Evolutionary conservation across 352 stramenopile genomes (phyloP).

Genomic region (Phytophthora syringae): DNA sequence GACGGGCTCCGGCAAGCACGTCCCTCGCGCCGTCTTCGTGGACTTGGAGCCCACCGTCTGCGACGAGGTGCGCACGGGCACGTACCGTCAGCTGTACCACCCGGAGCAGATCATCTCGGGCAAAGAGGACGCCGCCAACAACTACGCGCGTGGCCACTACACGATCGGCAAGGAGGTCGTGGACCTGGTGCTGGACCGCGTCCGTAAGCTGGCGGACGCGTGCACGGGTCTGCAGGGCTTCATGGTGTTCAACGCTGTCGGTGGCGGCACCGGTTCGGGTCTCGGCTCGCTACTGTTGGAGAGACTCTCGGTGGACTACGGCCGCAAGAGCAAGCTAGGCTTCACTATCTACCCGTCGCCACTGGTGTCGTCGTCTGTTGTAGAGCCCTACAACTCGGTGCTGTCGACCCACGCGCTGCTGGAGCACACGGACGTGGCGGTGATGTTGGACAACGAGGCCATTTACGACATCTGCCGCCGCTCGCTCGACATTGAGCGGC

Average conservation of each 20-base stretch:
- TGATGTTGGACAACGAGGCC: slow-evolving; percentile 97
- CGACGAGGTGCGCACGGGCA: slow-evolving; percentile 96
- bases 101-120: slow-evolving; percentile 98
- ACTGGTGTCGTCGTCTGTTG: slow-evolving; percentile 95
- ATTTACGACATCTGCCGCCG: slow-evolving; percentile 96
- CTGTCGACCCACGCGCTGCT: slow-evolving; percentile 96
- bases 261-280: slow-evolving; percentile 97
- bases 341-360: slow-evolving; percentile 98
- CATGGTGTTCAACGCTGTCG: slow-evolving; percentile 97
- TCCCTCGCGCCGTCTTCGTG: slow-evolving; percentile 91
- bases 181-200: slow-evolving; percentile 95
- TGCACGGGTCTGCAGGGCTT: slow-evolving; percentile 98
- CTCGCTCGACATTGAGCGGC: slow-evolving; percentile 94
- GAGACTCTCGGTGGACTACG: slow-evolving; percentile 96
- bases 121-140: slow-evolving; percentile 96
- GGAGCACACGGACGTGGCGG: slow-evolving; percentile 96
- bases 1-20: slow-evolving; percentile 77
- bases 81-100: slow-evolving; percentile 97
- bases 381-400: slow-evolving; percentile 99
- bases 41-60: slow-evolving; percentile 98
- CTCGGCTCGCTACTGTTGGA: slow-evolving; percentile 96
- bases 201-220: slow-evolving; percentile 97
- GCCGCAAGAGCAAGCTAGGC: slow-evolving; percentile 97
- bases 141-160: slow-evolving; percentile 94
- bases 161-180: slow-evolving; percentile 96